Percentiles rank a stretch among this genome's conserved stretches.
Evolutionary conservation across 768 basidiomycete genomes (phyloP).

Genomic region (Rhizopogon vinicolor): DNA sequence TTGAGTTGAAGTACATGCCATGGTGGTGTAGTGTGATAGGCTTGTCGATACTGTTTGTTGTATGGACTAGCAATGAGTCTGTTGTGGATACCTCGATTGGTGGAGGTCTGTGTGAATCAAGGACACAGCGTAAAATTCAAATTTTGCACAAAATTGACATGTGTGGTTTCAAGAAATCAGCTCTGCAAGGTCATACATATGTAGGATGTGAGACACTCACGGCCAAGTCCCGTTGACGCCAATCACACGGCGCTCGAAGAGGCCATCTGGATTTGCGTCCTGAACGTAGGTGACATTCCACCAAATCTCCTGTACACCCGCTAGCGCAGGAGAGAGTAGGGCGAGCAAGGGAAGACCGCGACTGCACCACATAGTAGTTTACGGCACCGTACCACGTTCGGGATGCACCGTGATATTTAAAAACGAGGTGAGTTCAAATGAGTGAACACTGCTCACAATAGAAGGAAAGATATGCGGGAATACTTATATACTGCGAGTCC

Average conservation of each 20-base stretch:
- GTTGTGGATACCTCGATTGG: slow-evolving; percentile 66
- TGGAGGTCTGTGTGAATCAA: slow-evolving; percentile 56
- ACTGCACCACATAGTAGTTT: background rate
- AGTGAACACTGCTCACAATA: background rate
- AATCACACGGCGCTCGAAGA: slow-evolving; percentile 69
- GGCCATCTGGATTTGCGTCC: slow-evolving; percentile 79
- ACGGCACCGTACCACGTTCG: background rate
- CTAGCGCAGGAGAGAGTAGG: slow-evolving; percentile 37
- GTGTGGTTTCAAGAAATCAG: too few species aligned
- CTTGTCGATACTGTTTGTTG: slow-evolving; percentile 62
- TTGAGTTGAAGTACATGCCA: slow-evolving; percentile 91
- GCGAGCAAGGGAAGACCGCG: slow-evolving; percentile 13
- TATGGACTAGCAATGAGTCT: slow-evolving; percentile 77
- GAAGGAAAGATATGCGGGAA: background rate
- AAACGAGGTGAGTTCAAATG: background rate
- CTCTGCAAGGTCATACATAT: background rate
- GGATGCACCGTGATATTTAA: background rate
- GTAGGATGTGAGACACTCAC: slow-evolving; percentile 39
- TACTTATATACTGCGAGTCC: background rate
- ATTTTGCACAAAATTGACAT: background rate
- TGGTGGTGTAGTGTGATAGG: slow-evolving; percentile 84
- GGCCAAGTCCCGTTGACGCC: slow-evolving; percentile 95
- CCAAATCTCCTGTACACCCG: slow-evolving; percentile 73
- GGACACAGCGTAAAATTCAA: background rate
- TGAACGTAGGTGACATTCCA: slow-evolving; percentile 90